Conservation (phyloP, 495 filamentous ascomycete genomes). For the Diplogelasinospora grovesii region DNA sequence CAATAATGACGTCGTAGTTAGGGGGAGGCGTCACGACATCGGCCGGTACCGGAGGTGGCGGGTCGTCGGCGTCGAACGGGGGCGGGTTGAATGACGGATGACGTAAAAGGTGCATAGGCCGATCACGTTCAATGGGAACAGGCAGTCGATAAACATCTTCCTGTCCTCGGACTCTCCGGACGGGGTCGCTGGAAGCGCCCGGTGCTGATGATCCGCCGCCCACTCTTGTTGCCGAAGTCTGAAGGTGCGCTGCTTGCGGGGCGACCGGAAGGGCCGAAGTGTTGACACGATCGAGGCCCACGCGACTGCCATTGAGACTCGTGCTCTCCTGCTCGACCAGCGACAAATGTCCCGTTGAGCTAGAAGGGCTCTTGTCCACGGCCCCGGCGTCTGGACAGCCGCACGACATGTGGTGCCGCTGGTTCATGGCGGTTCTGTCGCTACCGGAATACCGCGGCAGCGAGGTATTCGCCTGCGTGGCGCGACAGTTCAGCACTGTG, state of each 20-base stretch:
- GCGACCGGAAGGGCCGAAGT: constrained; percentile 11
- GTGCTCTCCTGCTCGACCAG: constrained; percentile 20
- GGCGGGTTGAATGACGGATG: constrained; percentile 85
- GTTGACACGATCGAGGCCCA: constrained; percentile 18
- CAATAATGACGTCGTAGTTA: constrained; percentile 79
- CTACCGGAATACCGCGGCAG: constrained; percentile 77
- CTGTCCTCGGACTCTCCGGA: constrained; percentile 5
- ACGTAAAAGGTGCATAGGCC: constrained; percentile 89
- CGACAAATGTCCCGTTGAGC: constrained; percentile 18
- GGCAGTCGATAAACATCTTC: too few relatives aligned
- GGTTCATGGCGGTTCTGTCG: constrained; percentile 33
- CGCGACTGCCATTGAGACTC: constrained; percentile 7
- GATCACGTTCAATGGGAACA: constrained; percentile 19
- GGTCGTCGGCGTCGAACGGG: constrained; percentile 77
- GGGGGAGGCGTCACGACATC: constrained; percentile 75
- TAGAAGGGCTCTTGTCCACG: constrained; percentile 31
- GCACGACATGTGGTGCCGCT: constrained; percentile 53
- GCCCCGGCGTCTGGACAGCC: constrained; percentile 68
- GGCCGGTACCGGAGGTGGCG: constrained; percentile 52
- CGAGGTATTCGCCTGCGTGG: constrained; percentile 82
- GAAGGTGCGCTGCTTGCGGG: constrained; percentile 27
- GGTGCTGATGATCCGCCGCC: constrained; percentile 7
- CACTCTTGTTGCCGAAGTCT: constrained; percentile 5
- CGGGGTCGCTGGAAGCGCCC: constrained; percentile 14
- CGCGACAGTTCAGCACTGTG: constrained; percentile 89